Evolutionary conservation across 2,329 filamentous ascomycete genomes (phyloP).

Genomic region (Botrytis porri): DNA sequence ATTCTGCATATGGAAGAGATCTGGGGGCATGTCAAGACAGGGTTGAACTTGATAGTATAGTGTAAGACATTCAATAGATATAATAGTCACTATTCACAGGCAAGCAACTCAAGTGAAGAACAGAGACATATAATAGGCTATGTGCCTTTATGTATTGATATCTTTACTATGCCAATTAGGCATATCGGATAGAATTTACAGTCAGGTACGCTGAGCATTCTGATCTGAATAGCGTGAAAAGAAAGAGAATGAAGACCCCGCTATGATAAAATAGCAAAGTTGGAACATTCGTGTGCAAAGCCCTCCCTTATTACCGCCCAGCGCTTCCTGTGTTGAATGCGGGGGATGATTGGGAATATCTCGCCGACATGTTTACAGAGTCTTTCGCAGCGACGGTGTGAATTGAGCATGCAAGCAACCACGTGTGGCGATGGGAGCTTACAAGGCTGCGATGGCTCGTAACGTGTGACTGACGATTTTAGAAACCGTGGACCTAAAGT

Average conservation of each 20-base stretch:
- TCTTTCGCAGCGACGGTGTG: not conserved
- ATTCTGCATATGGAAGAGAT: conserved; percentile 29
- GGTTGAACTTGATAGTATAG: conserved; percentile 1
- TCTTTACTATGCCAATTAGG: not conserved
- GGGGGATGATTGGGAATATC: conserved; percentile 38
- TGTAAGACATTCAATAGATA: conserved; percentile 15
- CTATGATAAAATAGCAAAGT: conserved; percentile 8
- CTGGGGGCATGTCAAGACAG: conserved; percentile 32
- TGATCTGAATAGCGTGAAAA: conserved; percentile 12
- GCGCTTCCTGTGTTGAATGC: conserved; percentile 37
- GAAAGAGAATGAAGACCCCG: conserved; percentile 13
- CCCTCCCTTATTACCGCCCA: conserved; percentile 3
- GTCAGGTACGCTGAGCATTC: conserved; percentile 9
- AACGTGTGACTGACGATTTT: conserved; percentile 40
- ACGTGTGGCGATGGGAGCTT: not conserved
- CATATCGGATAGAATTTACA: conserved; percentile 1
- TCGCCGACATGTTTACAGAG: not conserved
- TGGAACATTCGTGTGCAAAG: conserved; percentile 6
- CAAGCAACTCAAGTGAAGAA: conserved; percentile 4
- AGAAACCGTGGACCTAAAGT: conserved; percentile 59
- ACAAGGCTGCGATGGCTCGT: conserved; percentile 6
- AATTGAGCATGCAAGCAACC: conserved; percentile 9
- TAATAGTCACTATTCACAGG: not conserved
- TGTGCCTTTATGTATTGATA: not conserved
- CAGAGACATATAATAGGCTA: not conserved